A percentile compares a stretch with the other conserved stretches of the same genome.
These are phyloP conservation scores for Hypoxylon sp. DNA, from an alignment of 2,329 filamentous ascomycete genomes.

Conservation along the genomic window DNA sequence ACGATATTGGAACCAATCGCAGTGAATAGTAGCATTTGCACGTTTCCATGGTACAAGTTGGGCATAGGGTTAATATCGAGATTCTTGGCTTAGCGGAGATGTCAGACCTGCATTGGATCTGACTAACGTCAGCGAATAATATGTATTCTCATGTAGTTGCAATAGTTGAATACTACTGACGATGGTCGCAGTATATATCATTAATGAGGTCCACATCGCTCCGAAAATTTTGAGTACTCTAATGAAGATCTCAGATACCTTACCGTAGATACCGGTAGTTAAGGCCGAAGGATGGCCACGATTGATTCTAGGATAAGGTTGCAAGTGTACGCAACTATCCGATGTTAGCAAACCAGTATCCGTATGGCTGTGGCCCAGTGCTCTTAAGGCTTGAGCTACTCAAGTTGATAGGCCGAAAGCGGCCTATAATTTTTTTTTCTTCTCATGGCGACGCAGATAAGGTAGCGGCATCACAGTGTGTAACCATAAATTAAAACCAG, in stretches of 20 bases:
- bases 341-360: not conserved
- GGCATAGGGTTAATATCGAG: conserved; percentile 17
- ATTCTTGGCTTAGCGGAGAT: conserved; percentile 8
- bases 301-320: not conserved
- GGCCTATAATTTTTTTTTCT: conserved; percentile 33
- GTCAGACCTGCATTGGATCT: conserved; percentile 12
- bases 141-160: conserved; percentile 14
- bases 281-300: conserved; percentile 4
- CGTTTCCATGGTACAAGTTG: conserved; percentile 12
- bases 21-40: not conserved
- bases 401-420: conserved; percentile 34
- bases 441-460: conserved; percentile 30
- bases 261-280: too few relatives aligned
- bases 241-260: too few relatives aligned
- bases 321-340: conserved; percentile 4
- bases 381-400: conserved; percentile 9
- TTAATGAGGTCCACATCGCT: not conserved
- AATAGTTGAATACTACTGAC: conserved; percentile 20
- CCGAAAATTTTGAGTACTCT: not conserved
- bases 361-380: conserved; percentile 1
- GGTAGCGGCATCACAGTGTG: conserved; percentile 34
- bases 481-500: conserved; percentile 30
- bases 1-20: conserved; percentile 18
- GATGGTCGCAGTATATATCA: not conserved
- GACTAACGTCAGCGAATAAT: conserved; percentile 22